phyloP scores from a whole-genome alignment of 1,139 yeast genomes.

The Geotrichum fermentans region DNA sequence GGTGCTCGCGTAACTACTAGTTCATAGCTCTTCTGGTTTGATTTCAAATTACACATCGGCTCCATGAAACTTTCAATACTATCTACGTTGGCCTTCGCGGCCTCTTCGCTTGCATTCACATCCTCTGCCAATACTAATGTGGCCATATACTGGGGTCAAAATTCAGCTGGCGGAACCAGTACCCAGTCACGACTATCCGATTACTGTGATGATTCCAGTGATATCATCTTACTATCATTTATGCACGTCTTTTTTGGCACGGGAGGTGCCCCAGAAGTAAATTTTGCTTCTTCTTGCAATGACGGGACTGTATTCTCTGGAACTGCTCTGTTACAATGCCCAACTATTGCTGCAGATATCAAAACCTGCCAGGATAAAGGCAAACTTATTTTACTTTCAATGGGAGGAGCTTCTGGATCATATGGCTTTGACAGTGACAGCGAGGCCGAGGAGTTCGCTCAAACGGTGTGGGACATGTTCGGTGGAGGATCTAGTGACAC shows the following conservation, averaged over 20 bases:
- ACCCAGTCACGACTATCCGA: constrained; percentile 57
- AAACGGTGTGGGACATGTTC: constrained; percentile 74
- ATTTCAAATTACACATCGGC: no score
- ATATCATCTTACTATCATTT: constrained; percentile 69
- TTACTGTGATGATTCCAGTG: constrained; percentile 70
- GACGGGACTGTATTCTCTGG: constrained; percentile 32
- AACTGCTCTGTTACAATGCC: constrained; percentile 35
- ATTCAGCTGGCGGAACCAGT: constrained; percentile 52
- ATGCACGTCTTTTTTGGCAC: constrained; percentile 55
- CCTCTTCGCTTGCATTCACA: constrained; percentile 8
- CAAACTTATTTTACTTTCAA: constrained; percentile 68
- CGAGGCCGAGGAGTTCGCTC: constrained; percentile 66
- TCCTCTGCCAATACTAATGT: constrained; percentile 45
- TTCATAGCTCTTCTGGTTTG: no score
- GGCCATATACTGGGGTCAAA: constrained; percentile 91
- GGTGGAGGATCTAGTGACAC: constrained; percentile 61
- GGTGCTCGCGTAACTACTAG: no score
- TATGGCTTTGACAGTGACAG: constrained; percentile 66
- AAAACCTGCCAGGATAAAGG: constrained; percentile 77
- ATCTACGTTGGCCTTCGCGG: not conserved
- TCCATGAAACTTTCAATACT: not conserved
- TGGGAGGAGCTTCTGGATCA: constrained; percentile 82
- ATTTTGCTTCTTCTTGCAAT: constrained; percentile 59
- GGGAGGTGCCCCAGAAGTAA: constrained; percentile 44
- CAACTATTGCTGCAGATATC: constrained; percentile 55